phyloP scores from a whole-genome alignment of 2,329 filamentous ascomycete species.

The Aureobasidium melanogenum region DNA sequence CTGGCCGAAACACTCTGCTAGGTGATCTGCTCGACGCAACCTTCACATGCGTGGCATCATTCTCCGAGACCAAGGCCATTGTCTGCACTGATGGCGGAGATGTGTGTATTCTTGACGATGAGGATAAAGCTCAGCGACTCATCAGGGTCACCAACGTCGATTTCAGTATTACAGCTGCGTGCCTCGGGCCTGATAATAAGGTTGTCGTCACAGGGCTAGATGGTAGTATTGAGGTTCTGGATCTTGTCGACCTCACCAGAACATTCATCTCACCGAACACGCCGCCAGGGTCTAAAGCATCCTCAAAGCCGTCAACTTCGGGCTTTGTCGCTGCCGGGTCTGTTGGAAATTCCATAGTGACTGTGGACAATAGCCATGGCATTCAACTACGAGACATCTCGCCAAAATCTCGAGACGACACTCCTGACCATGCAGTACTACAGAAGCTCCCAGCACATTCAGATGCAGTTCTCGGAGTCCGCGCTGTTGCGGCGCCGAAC shows the following conservation, averaged over 20 bases:
- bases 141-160: conserved; percentile 56
- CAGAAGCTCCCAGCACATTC: conserved; percentile 48
- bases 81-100: conserved; percentile 82
- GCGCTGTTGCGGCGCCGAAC: conserved; percentile 53
- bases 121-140: conserved; percentile 61
- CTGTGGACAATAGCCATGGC: conserved; percentile 65
- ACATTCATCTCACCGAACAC: not conserved
- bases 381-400: conserved; percentile 43
- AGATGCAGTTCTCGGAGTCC: conserved; percentile 60
- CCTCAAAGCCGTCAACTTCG: not conserved
- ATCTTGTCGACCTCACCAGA: conserved; percentile 26
- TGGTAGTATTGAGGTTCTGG: conserved; percentile 44
- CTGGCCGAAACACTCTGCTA: conserved; percentile 72
- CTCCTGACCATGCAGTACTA: conserved; percentile 13
- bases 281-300: not conserved
- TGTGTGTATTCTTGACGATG: conserved; percentile 79
- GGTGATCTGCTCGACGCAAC: conserved; percentile 73
- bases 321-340: conserved; percentile 15
- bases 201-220: conserved; percentile 63
- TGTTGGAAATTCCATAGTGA: conserved; percentile 21
- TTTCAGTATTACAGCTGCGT: conserved; percentile 60
- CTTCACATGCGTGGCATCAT: conserved; percentile 67
- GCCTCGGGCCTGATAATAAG: conserved; percentile 47
- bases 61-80: conserved; percentile 66
- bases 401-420: conserved; percentile 9